Evolutionary conservation across 2,329 filamentous ascomycete species (phyloP).

Genomic region (Penicillium sp.): DNA sequence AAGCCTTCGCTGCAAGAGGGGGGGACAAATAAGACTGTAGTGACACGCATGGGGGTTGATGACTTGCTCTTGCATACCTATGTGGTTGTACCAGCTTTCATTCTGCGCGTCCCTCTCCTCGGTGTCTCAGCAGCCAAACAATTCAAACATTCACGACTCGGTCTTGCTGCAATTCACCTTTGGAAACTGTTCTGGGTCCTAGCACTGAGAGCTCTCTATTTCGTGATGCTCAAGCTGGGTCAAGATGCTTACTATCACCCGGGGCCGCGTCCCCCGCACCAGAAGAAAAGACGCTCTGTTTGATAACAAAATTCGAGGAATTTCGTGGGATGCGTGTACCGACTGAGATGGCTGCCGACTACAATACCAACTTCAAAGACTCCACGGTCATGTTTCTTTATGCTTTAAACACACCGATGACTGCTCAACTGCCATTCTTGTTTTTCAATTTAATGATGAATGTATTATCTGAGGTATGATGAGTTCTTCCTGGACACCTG

Average conservation of each 20-base stretch:
- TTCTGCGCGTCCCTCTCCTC: slow-evolving; percentile 7
- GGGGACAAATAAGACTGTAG: not conserved
- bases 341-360: not conserved
- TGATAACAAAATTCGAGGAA: not conserved
- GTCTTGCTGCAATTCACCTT: slow-evolving; percentile 5
- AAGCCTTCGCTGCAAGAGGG: not conserved
- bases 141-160: slow-evolving; percentile 6
- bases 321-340: not conserved
- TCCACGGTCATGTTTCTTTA: not conserved
- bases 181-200: slow-evolving; percentile 6
- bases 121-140: slow-evolving; percentile 3
- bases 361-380: not conserved
- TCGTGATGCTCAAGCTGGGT: not conserved
- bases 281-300: not conserved
- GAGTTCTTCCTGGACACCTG: not conserved
- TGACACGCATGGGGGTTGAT: slow-evolving; percentile 2
- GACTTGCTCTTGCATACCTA: slow-evolving; percentile 14
- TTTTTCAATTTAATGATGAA: not conserved
- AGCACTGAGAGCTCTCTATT: not conserved
- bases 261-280: not conserved
- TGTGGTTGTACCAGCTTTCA: slow-evolving; percentile 13
- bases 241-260: not conserved
- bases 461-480: not conserved
- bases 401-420: not conserved
- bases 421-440: not conserved